phyloP scores from a whole-genome alignment of 768 basidiomycete species.

The Daedaleopsis nitida region DNA sequence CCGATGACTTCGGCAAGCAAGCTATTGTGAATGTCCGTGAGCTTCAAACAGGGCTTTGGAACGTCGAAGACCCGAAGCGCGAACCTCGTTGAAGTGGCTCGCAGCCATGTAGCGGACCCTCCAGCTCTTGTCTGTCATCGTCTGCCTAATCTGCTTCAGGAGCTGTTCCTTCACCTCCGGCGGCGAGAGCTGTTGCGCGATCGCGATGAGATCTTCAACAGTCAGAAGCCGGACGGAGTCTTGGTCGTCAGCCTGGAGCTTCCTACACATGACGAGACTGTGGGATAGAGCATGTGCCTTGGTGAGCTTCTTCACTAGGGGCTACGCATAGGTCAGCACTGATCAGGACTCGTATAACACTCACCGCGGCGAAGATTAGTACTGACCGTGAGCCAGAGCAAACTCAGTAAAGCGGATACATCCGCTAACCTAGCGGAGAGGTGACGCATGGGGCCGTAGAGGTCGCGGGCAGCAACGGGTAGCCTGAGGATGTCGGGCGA shows the following conservation, averaged over 20 bases:
- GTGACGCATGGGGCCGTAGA: too few species aligned
- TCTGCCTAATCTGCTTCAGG: slow-evolving; percentile 83
- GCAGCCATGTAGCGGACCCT: slow-evolving; percentile 98
- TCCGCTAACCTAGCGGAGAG: too few species aligned
- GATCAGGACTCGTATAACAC: slow-evolving; percentile 13
- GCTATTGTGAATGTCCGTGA: slow-evolving; percentile 42
- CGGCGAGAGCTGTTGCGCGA: slow-evolving; percentile 81
- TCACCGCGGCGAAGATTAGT: too few species aligned
- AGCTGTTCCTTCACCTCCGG: slow-evolving; percentile 90
- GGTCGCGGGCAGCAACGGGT: too few species aligned
- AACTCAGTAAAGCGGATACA: too few species aligned
- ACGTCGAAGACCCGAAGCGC: not conserved
- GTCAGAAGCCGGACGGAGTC: slow-evolving; percentile 96
- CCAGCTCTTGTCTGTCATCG: slow-evolving; percentile 96
- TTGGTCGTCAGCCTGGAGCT: slow-evolving; percentile 94
- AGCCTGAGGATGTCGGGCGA: too few species aligned
- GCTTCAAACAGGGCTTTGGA: not conserved
- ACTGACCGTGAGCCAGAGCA: slow-evolving; percentile 85
- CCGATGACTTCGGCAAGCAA: slow-evolving; percentile 94
- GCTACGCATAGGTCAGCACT: slow-evolving; percentile 43
- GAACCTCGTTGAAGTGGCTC: slow-evolving; percentile 81
- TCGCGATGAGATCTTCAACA: slow-evolving; percentile 92
- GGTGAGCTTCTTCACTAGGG: slow-evolving; percentile 76
- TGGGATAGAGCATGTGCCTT: slow-evolving; percentile 83
- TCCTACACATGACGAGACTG: slow-evolving; percentile 88